Evolutionary conservation across 192 early-diverging fungal species (phyloP).

Genomic region (Coemansia sp.): DNA sequence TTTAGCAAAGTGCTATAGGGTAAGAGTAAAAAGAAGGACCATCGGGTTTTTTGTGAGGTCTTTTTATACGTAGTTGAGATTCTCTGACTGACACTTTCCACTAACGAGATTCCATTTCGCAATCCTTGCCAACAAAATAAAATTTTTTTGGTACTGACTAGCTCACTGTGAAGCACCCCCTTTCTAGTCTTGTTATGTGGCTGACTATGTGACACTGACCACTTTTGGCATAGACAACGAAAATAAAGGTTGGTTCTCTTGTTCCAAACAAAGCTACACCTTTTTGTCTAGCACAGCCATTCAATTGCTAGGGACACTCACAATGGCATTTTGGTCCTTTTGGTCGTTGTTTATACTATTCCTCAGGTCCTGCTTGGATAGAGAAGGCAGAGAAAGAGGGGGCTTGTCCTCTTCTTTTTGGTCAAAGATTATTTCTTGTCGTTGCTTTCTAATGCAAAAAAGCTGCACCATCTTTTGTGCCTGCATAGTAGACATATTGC

Average conservation of each 20-base stretch:
- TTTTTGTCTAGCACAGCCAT: background rate
- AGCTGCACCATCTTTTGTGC: background rate
- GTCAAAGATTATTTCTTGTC: background rate
- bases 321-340: background rate
- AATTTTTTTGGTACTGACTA: background rate
- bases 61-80: background rate
- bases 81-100: background rate
- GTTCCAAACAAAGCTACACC: background rate
- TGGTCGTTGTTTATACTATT: background rate
- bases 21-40: background rate
- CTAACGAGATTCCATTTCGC: background rate
- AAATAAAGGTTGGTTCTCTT: background rate
- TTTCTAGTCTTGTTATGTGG: background rate
- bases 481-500: background rate
- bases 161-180: background rate
- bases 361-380: background rate
- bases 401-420: background rate
- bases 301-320: background rate
- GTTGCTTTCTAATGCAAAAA: background rate
- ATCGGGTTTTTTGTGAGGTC: background rate
- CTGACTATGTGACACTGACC: background rate
- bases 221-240: background rate
- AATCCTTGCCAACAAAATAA: background rate
- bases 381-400: background rate
- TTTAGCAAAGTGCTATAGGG: slow-evolving; percentile 1